phyloP scores from a whole-genome alignment of 441 rosid species.

The Gossypium armourianum region DNA sequence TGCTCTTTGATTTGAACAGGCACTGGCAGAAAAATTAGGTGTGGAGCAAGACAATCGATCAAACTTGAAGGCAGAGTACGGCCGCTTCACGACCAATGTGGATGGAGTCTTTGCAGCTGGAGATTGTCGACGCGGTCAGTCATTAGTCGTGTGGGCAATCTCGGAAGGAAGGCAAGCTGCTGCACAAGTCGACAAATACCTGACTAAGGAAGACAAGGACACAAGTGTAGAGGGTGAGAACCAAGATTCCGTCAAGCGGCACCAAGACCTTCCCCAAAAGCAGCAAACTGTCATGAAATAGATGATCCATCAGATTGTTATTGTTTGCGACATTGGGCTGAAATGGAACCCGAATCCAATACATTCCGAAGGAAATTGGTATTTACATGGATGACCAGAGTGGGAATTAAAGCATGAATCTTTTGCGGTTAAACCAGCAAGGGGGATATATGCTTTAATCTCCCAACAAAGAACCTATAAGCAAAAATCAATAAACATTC shows the following conservation, averaged over 20 bases:
- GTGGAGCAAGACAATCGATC: slow-evolving; percentile 74
- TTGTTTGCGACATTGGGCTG: not conserved
- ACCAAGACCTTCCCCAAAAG: slow-evolving; percentile 22
- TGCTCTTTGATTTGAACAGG: slow-evolving; percentile 32
- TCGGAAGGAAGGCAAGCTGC: slow-evolving; percentile 98
- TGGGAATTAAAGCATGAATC: not conserved
- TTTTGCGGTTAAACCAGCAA: not conserved
- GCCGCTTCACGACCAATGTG: slow-evolving; percentile 74
- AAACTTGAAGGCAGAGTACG: slow-evolving; percentile 89
- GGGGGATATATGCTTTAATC: not conserved
- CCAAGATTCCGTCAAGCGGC: slow-evolving; percentile 20
- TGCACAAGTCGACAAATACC: slow-evolving; percentile 70
- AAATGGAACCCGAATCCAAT: not conserved
- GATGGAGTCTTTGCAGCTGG: slow-evolving; percentile 96
- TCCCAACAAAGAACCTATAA: not conserved
- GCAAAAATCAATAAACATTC: not conserved
- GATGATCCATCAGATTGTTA: slow-evolving; percentile 1
- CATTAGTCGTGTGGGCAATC: slow-evolving; percentile 97
- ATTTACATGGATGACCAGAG: not conserved
- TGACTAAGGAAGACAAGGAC: slow-evolving; percentile 27
- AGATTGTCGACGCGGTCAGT: slow-evolving; percentile 94
- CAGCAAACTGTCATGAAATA: slow-evolving; percentile 39
- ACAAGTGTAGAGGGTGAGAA: not conserved
- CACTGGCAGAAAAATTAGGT: slow-evolving; percentile 77
- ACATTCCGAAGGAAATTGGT: not conserved